A percentile compares a stretch with the other conserved stretches of the same genome.
Evolutionary conservation across 1,284 basidiomycete species (phyloP).

Genomic region (Thecaphora frezii): DNA sequence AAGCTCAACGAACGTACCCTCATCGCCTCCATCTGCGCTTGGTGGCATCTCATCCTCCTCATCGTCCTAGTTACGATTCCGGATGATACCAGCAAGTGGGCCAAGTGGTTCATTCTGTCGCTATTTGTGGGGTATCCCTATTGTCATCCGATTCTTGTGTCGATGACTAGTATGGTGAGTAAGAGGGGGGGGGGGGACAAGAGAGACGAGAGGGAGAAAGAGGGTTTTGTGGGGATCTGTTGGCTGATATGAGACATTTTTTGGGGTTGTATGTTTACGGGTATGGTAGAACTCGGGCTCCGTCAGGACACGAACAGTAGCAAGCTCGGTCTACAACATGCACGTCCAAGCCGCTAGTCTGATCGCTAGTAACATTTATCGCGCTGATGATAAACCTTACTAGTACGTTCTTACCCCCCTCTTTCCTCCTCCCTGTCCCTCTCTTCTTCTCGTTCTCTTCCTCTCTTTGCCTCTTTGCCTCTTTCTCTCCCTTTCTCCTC

Average conservation of each 20-base stretch:
- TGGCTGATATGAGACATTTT: conserved; percentile 6
- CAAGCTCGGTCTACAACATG: conserved; percentile 45
- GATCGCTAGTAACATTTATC: conserved; percentile 36
- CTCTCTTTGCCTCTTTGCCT: too few species aligned
- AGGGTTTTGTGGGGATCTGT: too few species aligned
- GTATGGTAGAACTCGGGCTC: conserved; percentile 36
- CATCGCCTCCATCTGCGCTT: conserved; percentile 4
- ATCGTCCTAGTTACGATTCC: conserved; percentile 8
- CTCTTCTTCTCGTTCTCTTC: too few species aligned
- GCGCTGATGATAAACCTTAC: conserved; percentile 30
- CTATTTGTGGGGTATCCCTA: conserved; percentile 2
- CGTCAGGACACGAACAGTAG: conserved; percentile 36
- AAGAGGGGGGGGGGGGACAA: too few species aligned
- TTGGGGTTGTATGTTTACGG: too few species aligned
- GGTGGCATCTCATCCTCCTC: conserved; percentile 19
- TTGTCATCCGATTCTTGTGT: conserved; percentile 27
- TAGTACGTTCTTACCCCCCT: too few species aligned
- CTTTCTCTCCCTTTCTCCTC: too few species aligned
- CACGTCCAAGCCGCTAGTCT: conserved; percentile 35
- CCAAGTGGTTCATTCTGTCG: not conserved
- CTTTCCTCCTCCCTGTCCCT: too few species aligned
- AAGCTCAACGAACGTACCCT: conserved; percentile 18
- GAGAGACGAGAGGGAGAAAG: too few species aligned
- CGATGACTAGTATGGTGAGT: conserved; percentile 14
- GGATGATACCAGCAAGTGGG: conserved; percentile 1